Conservation (phyloP, 108 stramenopile species). For the Fistulifera solaris region DNA sequence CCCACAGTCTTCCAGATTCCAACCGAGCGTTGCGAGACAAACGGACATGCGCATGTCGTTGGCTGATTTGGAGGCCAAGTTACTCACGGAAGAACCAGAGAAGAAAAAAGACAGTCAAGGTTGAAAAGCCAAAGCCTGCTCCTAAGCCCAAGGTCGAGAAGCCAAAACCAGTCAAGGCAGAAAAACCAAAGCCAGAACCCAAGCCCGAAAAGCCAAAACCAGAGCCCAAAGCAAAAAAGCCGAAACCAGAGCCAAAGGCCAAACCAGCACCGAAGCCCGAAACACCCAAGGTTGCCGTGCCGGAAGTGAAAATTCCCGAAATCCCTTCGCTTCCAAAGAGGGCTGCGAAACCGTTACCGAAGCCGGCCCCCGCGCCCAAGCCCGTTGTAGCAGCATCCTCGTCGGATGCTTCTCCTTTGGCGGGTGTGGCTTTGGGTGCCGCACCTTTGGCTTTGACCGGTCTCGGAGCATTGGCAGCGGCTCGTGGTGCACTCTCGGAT, state of each 20-base stretch:
- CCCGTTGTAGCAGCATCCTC: constrained; percentile 20
- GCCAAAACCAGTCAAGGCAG: background rate
- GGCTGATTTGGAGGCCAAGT: constrained; percentile 36
- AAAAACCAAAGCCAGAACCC: constrained; percentile 3
- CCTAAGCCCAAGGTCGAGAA: constrained; percentile 10
- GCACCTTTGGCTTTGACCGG: constrained; percentile 69
- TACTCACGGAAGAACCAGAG: constrained; percentile 17
- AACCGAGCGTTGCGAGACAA: too few relatives aligned
- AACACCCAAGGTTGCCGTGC: constrained; percentile 24
- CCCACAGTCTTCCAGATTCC: constrained; percentile 17
- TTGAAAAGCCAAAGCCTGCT: constrained; percentile 1
- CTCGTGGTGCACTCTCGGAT: constrained; percentile 39
- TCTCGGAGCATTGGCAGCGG: constrained; percentile 48
- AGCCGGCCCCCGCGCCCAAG: constrained; percentile 23
- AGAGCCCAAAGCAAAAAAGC: constrained; percentile 4
- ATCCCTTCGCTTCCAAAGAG: constrained; percentile 14
- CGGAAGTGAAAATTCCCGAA: background rate
- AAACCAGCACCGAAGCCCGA: constrained; percentile 29
- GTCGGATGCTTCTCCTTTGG: constrained; percentile 37
- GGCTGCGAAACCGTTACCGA: constrained; percentile 23
- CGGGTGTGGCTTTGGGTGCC: constrained; percentile 70
- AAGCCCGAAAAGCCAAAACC: constrained; percentile 6
- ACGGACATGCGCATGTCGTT: constrained; percentile 11
- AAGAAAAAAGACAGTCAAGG: background rate
- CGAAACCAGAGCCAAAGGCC: constrained; percentile 16